A percentile compares a stretch with the other conserved stretches of the same genome.
phyloP scores from a whole-genome alignment of 257 asterid species.

The Ilex asprella region DNA sequence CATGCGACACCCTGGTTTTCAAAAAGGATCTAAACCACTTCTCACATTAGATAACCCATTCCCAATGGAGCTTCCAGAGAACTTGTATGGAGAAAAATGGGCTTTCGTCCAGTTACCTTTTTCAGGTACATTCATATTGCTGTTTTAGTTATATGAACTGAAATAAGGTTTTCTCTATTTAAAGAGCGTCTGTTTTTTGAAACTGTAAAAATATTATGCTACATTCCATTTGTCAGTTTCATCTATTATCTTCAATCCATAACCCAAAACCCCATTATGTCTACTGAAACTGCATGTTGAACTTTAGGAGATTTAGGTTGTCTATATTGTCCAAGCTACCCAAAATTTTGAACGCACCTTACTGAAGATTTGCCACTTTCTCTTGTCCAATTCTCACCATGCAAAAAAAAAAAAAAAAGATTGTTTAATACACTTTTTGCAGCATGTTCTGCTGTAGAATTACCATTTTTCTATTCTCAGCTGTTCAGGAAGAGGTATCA shows the following conservation, averaged over 20 bases:
- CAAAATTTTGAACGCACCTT: too few species aligned
- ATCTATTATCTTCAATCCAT: conserved; percentile 9
- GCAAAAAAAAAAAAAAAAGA: conserved; percentile 30
- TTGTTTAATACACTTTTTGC: conserved; percentile 15
- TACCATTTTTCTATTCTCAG: conserved; percentile 28
- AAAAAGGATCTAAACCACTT: conserved; percentile 73
- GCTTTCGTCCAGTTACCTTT: conserved; percentile 88
- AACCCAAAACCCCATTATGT: conserved; percentile 32
- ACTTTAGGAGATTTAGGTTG: too few species aligned
- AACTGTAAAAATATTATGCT: background rate
- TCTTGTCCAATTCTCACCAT: too few species aligned
- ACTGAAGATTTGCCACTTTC: too few species aligned
- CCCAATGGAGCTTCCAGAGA: conserved; percentile 90
- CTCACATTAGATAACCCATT: conserved; percentile 78
- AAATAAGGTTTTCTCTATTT: conserved; percentile 7
- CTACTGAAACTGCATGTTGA: conserved; percentile 1
- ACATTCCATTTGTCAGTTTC: background rate
- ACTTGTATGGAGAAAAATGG: conserved; percentile 91
- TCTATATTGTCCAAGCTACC: conserved; percentile 2
- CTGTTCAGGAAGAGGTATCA: conserved; percentile 68
- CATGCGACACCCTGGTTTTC: conserved; percentile 89
- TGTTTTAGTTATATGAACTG: too few species aligned
- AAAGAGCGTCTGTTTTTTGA: too few species aligned
- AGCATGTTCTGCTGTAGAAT: conserved; percentile 11
- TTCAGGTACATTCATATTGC: too few species aligned